These are phyloP conservation scores for Lodderomyces jiufengensis DNA, from an alignment of 1,139 yeast genomes.

Conservation along the genomic window DNA sequence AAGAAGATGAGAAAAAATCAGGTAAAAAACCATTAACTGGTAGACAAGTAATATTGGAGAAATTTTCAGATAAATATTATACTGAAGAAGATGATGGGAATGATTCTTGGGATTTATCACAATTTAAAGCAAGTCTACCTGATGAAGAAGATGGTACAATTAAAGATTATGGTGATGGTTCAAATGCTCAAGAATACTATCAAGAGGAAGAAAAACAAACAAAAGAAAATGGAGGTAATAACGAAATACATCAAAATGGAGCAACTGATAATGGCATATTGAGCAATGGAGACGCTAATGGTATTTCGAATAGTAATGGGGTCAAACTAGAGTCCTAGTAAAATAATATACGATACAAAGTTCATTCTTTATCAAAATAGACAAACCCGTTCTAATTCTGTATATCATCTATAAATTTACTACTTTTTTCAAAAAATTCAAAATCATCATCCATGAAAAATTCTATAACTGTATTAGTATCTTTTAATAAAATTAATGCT, in stretches of 20 bases:
- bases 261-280: background rate
- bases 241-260: background rate
- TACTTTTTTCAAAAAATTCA: constrained; percentile 24
- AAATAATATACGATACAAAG: no score
- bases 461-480: constrained; percentile 31
- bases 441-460: constrained; percentile 38
- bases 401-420: constrained; percentile 11
- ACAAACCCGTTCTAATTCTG: background rate
- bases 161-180: constrained; percentile 56
- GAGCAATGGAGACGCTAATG: no score
- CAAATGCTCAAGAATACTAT: constrained; percentile 21
- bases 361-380: no score
- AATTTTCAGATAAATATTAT: constrained; percentile 61
- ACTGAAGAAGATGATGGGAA: constrained; percentile 44
- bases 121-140: constrained; percentile 50
- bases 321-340: background rate
- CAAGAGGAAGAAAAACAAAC: constrained; percentile 14
- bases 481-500: constrained; percentile 37
- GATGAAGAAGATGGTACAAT: constrained; percentile 36
- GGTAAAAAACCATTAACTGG: constrained; percentile 63
- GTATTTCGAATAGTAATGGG: background rate
- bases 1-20: constrained; percentile 44
- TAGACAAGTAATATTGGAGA: constrained; percentile 73
- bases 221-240: constrained; percentile 4
- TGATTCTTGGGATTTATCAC: constrained; percentile 72